These are phyloP conservation scores for Diplodia intermedia DNA, from an alignment of 2,329 filamentous ascomycete genomes.

Conservation along the genomic window DNA sequence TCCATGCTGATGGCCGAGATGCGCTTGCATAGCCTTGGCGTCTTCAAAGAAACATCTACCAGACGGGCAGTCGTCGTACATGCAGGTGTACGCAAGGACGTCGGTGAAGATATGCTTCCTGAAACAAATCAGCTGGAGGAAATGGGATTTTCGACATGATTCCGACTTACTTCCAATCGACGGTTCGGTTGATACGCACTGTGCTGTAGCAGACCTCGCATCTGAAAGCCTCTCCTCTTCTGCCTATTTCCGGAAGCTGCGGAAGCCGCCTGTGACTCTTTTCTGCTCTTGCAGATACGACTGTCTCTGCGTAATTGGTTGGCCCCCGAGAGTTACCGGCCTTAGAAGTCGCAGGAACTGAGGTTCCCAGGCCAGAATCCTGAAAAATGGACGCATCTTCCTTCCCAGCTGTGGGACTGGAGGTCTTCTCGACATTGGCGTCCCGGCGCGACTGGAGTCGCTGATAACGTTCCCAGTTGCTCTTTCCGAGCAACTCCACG, in stretches of 20 bases:
- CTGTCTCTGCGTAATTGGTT: slow-evolving; percentile 35
- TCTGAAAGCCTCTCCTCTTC: slow-evolving; percentile 36
- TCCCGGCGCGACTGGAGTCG: slow-evolving; percentile 36
- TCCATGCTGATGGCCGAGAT: slow-evolving; percentile 37
- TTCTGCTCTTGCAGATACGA: slow-evolving; percentile 35
- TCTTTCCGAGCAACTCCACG: slow-evolving; percentile 34
- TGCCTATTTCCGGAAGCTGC: slow-evolving; percentile 36
- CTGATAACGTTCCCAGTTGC: slow-evolving; percentile 38
- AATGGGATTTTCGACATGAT: not conserved
- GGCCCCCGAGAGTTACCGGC: not conserved
- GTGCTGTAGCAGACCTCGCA: slow-evolving; percentile 37
- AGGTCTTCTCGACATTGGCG: slow-evolving; percentile 15
- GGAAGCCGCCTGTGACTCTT: slow-evolving; percentile 36
- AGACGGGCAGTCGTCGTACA: slow-evolving; percentile 35
- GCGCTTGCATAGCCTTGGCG: slow-evolving; percentile 36
- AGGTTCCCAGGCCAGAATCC: slow-evolving; percentile 34
- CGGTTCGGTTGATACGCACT: slow-evolving; percentile 35
- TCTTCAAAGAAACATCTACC: slow-evolving; percentile 34
- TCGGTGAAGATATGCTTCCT: slow-evolving; percentile 40
- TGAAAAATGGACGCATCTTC: slow-evolving; percentile 36
- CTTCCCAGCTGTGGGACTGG: slow-evolving; percentile 3
- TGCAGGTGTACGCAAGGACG: slow-evolving; percentile 38
- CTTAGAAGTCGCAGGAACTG: not conserved
- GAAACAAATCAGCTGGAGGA: not conserved
- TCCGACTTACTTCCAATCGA: slow-evolving; percentile 37